Conservation (phyloP, 305 asterid species). For the Rubia balearica region DNA sequence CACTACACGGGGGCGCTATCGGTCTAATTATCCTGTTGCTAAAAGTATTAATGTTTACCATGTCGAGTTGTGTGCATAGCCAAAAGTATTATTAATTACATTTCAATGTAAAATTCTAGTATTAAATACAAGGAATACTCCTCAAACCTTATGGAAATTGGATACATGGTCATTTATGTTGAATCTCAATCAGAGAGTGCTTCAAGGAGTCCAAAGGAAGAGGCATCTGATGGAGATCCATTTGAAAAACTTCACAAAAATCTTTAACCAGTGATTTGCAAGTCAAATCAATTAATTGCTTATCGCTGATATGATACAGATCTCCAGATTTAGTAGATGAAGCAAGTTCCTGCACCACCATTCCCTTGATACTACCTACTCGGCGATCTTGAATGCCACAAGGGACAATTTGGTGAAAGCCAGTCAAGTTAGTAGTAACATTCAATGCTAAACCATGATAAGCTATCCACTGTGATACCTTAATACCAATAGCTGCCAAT, state of each 20-base stretch:
- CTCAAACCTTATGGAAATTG: neutral
- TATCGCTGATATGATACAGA: conserved; percentile 23
- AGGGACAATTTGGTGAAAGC: conserved; percentile 64
- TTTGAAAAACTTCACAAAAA: conserved; percentile 63
- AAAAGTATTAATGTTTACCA: neutral
- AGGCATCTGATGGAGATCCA: conserved; percentile 34
- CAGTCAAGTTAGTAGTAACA: conserved; percentile 16
- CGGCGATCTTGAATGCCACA: conserved; percentile 72
- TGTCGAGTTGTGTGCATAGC: neutral
- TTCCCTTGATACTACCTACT: conserved; percentile 64
- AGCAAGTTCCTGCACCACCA: conserved; percentile 13
- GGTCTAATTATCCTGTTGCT: too few relatives aligned
- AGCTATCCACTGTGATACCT: conserved; percentile 70
- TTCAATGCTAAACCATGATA: conserved; percentile 17
- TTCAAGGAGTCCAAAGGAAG: conserved; percentile 2
- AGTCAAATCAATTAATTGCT: conserved; percentile 40
- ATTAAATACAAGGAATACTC: neutral
- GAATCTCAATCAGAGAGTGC: neutral
- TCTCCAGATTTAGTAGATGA: conserved; percentile 17
- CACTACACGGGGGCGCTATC: too few relatives aligned
- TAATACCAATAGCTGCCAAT: conserved; percentile 75
- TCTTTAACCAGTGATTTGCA: conserved; percentile 42
- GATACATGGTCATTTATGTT: neutral
- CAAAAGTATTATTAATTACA: neutral
- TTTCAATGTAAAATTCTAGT: too few relatives aligned